phyloP scores from a whole-genome alignment of 192 early-diverging fungal species.

The Umbelopsis vinacea region DNA sequence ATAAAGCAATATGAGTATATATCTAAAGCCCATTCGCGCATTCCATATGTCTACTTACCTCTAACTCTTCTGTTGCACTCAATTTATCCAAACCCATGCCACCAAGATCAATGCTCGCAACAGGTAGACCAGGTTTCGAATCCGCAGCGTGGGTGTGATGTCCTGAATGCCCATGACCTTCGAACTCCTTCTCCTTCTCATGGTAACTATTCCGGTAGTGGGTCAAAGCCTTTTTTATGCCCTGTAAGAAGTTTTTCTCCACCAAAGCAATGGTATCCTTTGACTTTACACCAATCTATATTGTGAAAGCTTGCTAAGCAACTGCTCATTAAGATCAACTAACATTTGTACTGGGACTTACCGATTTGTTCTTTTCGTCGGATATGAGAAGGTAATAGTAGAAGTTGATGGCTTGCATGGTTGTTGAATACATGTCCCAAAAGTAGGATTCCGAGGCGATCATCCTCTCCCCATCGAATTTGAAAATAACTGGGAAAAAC shows the following conservation, averaged over 20 bases:
- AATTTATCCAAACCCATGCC: background rate
- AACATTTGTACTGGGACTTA: background rate
- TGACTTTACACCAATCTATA: background rate
- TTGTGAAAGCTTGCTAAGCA: background rate
- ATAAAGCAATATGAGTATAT: no score
- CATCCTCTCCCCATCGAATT: background rate
- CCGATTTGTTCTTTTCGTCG: background rate
- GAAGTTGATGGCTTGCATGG: slow-evolving; percentile 14
- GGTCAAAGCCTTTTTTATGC: background rate
- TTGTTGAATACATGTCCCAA: background rate
- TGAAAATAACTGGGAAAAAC: slow-evolving; percentile 9
- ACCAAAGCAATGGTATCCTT: background rate
- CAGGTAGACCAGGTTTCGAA: background rate
- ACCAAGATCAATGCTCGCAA: background rate
- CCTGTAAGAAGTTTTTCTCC: background rate
- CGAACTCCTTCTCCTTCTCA: background rate
- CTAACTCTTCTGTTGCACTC: background rate
- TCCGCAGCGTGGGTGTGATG: background rate
- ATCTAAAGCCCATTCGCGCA: background rate
- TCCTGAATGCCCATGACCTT: background rate
- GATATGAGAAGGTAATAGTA: slow-evolving; percentile 1
- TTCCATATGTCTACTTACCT: background rate
- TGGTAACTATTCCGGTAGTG: background rate
- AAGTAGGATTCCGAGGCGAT: background rate
- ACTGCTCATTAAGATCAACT: background rate